These are phyloP conservation scores for Metarhizium robertsii DNA, from an alignment of 2,329 filamentous ascomycete species.

Conservation along the genomic window DNA sequence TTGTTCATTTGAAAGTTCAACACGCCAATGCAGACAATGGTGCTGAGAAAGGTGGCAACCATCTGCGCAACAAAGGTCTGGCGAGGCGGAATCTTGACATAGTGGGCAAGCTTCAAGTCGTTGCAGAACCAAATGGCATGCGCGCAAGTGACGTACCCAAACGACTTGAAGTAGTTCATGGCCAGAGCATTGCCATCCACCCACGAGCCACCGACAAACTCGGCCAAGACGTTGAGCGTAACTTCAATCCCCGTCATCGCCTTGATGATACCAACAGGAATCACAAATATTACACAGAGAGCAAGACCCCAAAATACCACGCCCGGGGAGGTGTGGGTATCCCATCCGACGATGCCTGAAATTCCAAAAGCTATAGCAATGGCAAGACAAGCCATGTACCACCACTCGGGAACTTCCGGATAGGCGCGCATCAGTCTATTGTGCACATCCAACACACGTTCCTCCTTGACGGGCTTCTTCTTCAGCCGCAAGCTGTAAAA, in stretches of 20 bases:
- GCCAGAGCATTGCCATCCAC: constrained; percentile 40
- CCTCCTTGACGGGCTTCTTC: constrained; percentile 22
- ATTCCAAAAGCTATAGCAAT: constrained; percentile 36
- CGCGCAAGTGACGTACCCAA: constrained; percentile 38
- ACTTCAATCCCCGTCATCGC: constrained; percentile 44
- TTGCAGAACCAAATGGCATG: constrained; percentile 42
- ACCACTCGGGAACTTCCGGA: constrained; percentile 43
- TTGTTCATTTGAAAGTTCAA: constrained; percentile 39
- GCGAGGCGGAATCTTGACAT: constrained; percentile 52
- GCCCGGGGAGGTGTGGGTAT: constrained; percentile 40
- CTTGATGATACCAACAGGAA: constrained; percentile 43
- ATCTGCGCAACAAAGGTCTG: constrained; percentile 52
- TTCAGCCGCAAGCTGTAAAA: constrained; percentile 35
- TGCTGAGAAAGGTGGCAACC: constrained; percentile 44
- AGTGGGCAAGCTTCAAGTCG: constrained; percentile 41
- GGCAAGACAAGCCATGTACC: constrained; percentile 36
- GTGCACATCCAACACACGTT: constrained; percentile 35
- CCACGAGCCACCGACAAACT: constrained; percentile 43
- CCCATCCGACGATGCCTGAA: constrained; percentile 36
- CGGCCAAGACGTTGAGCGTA: constrained; percentile 42
- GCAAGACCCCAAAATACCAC: constrained; percentile 42
- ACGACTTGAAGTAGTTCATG: constrained; percentile 47
- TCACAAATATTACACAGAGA: constrained; percentile 39
- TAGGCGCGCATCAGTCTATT: constrained; percentile 39
- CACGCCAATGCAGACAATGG: constrained; percentile 39